Percentiles rank a stretch among this genome's conserved stretches.
phyloP scores from a whole-genome alignment of 495 filamentous ascomycete species.

The Cercophora sp. region DNA sequence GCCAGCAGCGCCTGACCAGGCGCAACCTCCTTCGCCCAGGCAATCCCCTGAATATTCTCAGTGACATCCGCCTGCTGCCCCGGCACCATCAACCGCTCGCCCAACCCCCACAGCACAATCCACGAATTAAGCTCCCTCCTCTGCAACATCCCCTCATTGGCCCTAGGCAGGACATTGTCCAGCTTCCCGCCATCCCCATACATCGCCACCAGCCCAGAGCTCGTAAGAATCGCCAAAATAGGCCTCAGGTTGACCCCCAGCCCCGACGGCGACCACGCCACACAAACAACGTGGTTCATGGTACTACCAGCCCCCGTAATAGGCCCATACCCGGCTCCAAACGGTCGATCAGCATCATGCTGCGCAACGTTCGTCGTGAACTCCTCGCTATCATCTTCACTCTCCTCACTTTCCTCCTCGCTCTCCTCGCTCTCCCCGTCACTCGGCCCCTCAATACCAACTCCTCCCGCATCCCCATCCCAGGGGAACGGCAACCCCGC shows the following conservation, averaged over 20 bases:
- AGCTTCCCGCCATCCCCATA: slow-evolving; percentile 40
- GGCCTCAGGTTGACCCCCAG: slow-evolving; percentile 42
- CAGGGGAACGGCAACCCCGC: slow-evolving; percentile 23
- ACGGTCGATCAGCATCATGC: slow-evolving; percentile 22
- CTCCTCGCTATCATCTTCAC: slow-evolving; percentile 12
- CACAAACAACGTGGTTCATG: slow-evolving; percentile 42
- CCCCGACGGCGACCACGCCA: slow-evolving; percentile 44
- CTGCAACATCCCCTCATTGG: slow-evolving; percentile 28
- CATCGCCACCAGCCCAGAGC: slow-evolving; percentile 36
- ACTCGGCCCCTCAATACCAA: background rate
- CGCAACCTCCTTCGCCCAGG: slow-evolving; percentile 42
- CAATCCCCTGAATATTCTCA: slow-evolving; percentile 41
- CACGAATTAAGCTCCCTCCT: slow-evolving; percentile 27
- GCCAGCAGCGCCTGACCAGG: slow-evolving; percentile 36
- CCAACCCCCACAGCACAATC: slow-evolving; percentile 43
- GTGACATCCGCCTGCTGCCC: slow-evolving; percentile 26
- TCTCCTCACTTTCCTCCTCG: slow-evolving; percentile 12
- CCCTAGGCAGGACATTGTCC: slow-evolving; percentile 20
- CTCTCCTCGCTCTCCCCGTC: slow-evolving; percentile 16
- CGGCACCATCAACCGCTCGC: slow-evolving; percentile 44
- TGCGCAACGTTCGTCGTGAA: slow-evolving; percentile 12
- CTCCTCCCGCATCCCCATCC: slow-evolving; percentile 6
- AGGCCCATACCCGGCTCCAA: slow-evolving; percentile 39
- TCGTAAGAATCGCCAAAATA: slow-evolving; percentile 39
- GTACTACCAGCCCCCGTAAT: slow-evolving; percentile 43